Base-by-base conservation (phyloP, 2,329 filamentous ascomycete species). In the Diaporthe destruens region DNA sequence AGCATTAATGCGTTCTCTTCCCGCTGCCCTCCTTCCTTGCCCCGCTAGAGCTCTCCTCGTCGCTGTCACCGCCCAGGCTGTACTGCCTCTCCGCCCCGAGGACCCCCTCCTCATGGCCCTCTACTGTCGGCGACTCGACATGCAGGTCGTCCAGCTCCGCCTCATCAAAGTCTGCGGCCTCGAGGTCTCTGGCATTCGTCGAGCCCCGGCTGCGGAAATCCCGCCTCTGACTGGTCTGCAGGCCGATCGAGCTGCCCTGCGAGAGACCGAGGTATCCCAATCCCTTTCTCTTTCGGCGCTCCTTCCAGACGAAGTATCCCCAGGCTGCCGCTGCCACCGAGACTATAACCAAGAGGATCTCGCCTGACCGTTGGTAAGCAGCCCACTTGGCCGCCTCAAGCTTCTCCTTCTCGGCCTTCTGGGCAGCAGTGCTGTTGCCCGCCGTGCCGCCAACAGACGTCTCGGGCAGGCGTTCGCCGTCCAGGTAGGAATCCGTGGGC, bases 381-480 rank as follows among this genome's bases (percentile, higher is more conserved):
- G 92, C 89, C 93, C 95, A 97, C 78, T 95, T 93, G 23, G 95
- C 94, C 36, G 94, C 90, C 77, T 95, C 90, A n/a, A 98, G 83
- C 80, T 88, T 86, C 79, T 93, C 91, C 79, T 93, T 88, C 78
- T 93, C 90, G 42, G 89, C 89, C 78, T 93, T 87, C 77, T 90
- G 89, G n/a, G 87, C 89, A 18, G 86, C 86, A 34, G 89, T 94
- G 77, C 77, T 82, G 78, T 88, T 88, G 72, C 80, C 80, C 3
- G 84, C 88, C 59, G 93, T 91, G 42, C 89, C 91, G 63, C 93
- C 93, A 3, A 96, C 93, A 23, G 92, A 93, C 1, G 93, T 95
- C 76, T 94, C 88, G 7, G 90, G 91, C 1, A 93, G 90, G 80
- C 95, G 94, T 81, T 97, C 94, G 71, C 95, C 95, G 79, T 97